These are phyloP conservation scores for Cenchrus americanus DNA, from an alignment of 176 grass and related monocot genomes.

Conservation along the genomic window DNA sequence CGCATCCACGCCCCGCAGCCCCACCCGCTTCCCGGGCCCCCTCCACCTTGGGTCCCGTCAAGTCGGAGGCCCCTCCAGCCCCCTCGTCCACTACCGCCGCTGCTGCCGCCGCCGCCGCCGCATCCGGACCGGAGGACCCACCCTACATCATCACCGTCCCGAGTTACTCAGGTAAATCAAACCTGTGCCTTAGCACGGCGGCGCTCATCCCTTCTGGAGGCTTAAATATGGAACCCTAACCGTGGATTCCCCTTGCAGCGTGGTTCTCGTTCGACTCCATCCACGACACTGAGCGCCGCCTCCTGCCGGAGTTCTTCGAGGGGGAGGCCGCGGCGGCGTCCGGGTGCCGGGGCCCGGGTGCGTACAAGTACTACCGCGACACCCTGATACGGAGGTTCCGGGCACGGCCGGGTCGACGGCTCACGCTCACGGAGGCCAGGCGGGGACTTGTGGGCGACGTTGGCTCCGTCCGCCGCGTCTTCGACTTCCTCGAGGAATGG, in stretches of 20 bases:
- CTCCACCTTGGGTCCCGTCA: slow-evolving; percentile 40
- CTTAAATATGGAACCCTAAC: slow-evolving; percentile 29
- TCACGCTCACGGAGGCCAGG: slow-evolving; percentile 80
- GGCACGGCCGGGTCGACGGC: slow-evolving; percentile 59
- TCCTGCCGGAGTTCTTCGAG: slow-evolving; percentile 91
- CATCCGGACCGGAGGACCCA: slow-evolving; percentile 25
- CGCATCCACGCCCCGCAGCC: not conserved
- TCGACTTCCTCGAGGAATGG: slow-evolving; percentile 97
- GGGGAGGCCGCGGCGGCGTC: slow-evolving; percentile 54
- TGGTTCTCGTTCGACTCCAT: slow-evolving; percentile 89
- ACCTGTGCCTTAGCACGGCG: not conserved
- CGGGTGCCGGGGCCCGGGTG: slow-evolving; percentile 57
- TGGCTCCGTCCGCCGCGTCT: slow-evolving; percentile 77
- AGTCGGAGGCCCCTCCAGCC: slow-evolving; percentile 50
- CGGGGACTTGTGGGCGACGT: slow-evolving; percentile 71
- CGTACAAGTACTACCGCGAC: slow-evolving; percentile 92
- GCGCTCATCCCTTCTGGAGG: not conserved
- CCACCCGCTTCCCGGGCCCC: slow-evolving; percentile 17
- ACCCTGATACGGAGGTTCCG: slow-evolving; percentile 76
- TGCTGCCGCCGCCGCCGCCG: slow-evolving; percentile 1
- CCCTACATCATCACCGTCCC: slow-evolving; percentile 78
- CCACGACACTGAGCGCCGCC: slow-evolving; percentile 80
- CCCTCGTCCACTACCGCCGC: slow-evolving; percentile 11
- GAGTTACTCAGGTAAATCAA: slow-evolving; percentile 78
- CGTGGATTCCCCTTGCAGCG: slow-evolving; percentile 41